Base-by-base conservation (phyloP, 2,329 filamentous ascomycete species). In the Ophiocordyceps polyrhachis-furcata region DNA sequence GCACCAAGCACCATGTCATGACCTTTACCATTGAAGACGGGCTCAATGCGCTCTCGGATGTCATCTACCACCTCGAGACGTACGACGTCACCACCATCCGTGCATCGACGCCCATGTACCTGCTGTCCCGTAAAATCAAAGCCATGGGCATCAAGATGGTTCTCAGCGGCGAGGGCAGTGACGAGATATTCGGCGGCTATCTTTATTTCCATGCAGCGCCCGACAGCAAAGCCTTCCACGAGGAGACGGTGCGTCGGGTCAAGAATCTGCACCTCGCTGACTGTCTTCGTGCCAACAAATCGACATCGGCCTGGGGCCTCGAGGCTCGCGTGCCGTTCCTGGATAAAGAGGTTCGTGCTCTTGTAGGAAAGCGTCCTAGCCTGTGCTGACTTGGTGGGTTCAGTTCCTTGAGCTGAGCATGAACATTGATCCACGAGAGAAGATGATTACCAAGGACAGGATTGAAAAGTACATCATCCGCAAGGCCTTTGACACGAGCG, bases 71-170 rank as follows among this genome's bases (percentile, higher is more conserved):
- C 67, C 78, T 98, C 49, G 91, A 98, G 70, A 86, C 86, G 14
- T 98, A 91, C 67, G 91, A 98, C 62, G 91, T 98, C 23, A 98
- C 91, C 44, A 98, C 91, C 3, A 96, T 98, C 60, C 87, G 91
- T 59, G 91, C 91, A 45, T 96, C 89, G 12, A 98, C 91, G 12
- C 91, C 91, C 52, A 98, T 98, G 91, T 98, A 95, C 69, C 71
- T 98, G 50, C 75, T 98, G 42, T 91, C 86, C 49, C 81, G 93
- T 62, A 98, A 98, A 73, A 98, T 98, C 73, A 98, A 98, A 74
- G 91, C 88, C 32, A 89, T 95, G 80, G 91, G 91, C 51, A 84
- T 98, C 59, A 98, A 98, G 77, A 98, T 98, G 91, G 91, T 98
- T 46, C 74, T 98, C 49, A 93, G 83, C 57, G 91, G 91, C 49